Evolutionary conservation across 352 stramenopile genomes (phyloP).

Genomic region (Phytophthora melonis): DNA sequence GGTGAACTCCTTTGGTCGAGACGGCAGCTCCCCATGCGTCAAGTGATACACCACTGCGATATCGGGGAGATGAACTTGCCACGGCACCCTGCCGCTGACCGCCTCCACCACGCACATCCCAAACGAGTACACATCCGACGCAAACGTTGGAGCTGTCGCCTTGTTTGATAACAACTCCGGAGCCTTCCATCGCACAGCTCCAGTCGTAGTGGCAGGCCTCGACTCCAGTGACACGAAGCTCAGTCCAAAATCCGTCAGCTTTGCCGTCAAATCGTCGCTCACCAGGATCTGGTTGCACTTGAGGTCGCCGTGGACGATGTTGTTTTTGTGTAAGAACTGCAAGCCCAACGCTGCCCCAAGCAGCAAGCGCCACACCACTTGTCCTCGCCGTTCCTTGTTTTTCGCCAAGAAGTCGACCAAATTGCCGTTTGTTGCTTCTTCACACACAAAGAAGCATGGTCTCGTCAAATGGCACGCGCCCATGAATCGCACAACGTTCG

Average conservation of each 20-base stretch:
- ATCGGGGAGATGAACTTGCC: neutral
- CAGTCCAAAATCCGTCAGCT: constrained; percentile 39
- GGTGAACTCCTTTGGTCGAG: constrained; percentile 5
- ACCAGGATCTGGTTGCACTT: constrained; percentile 39
- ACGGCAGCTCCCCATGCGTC: neutral
- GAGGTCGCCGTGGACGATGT: constrained; percentile 28
- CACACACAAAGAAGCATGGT: constrained; percentile 30
- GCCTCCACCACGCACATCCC: constrained; percentile 21
- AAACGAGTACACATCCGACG: constrained; percentile 22
- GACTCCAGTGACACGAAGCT: constrained; percentile 19
- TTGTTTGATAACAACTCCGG: constrained; percentile 5
- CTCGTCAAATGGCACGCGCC: constrained; percentile 18
- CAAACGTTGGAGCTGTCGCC: neutral
- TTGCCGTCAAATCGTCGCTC: constrained; percentile 11
- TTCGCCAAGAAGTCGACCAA: constrained; percentile 8
- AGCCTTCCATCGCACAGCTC: constrained; percentile 14
- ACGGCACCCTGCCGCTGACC: constrained; percentile 1
- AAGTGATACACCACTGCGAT: constrained; percentile 10
- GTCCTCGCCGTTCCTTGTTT: neutral
- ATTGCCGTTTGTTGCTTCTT: constrained; percentile 12
- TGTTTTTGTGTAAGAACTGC: constrained; percentile 25
- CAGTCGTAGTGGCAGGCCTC: neutral
- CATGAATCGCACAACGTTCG: constrained; percentile 24
- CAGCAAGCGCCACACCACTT: constrained; percentile 23
- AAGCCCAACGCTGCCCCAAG: constrained; percentile 26